Conservation (phyloP, 805 yeast genomes). For the Saccharomycopsis synnaedendra region DNA sequence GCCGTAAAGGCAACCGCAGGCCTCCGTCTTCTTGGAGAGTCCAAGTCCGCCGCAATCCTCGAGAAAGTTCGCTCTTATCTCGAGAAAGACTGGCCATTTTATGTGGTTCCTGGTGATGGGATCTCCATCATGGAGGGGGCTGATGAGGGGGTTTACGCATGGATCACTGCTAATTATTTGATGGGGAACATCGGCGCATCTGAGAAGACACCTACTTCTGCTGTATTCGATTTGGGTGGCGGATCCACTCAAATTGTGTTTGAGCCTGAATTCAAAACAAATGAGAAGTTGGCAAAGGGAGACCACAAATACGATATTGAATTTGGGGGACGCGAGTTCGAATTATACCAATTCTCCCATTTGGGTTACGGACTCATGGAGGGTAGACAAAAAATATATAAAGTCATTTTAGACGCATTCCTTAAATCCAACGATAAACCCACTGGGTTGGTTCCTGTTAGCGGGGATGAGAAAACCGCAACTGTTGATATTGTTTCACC, state of each 20-base stretch:
- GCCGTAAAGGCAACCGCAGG: conserved; percentile 99
- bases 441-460: conserved; percentile 19
- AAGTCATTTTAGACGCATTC: conserved; percentile 44
- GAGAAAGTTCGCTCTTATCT: conserved; percentile 66
- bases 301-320: conserved; percentile 74
- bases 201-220: conserved; percentile 77
- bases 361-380: conserved; percentile 93
- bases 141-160: conserved; percentile 97
- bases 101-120: conserved; percentile 81
- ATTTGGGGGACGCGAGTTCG: conserved; percentile 75
- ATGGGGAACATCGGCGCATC: conserved; percentile 83
- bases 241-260: conserved; percentile 98
- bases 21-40: conserved; percentile 71
- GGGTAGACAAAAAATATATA: conserved; percentile 77
- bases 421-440: conserved; percentile 24
- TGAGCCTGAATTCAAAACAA: conserved; percentile 68
- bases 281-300: conserved; percentile 64
- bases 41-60: conserved; percentile 59
- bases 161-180: conserved; percentile 93
- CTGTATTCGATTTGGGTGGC: conserved; percentile 96
- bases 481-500: conserved; percentile 54
- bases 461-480: conserved; percentile 24
- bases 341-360: conserved; percentile 87
- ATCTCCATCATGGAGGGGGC: conserved; percentile 90
- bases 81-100: conserved; percentile 78